Base-by-base conservation (phyloP, 805 yeast genomes). In the Zygosaccharomyces lentus region DNA sequence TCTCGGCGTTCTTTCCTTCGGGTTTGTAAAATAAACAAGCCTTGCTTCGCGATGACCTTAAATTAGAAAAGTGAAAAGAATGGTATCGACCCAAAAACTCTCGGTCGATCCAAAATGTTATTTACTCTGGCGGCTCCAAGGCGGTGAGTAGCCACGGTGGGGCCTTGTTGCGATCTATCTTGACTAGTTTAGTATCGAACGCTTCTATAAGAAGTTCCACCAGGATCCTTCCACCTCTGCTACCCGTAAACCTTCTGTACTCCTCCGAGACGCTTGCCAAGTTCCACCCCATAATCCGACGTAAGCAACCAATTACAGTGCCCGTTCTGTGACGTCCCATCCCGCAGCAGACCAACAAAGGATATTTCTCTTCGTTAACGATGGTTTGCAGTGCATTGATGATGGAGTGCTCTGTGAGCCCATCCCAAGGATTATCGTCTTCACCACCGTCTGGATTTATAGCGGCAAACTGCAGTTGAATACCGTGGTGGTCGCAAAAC, bases 321-420 rank as follows among this genome's bases (percentile, higher is more conserved):
- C 99, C 99, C 0, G 98, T 90, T 53, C 99, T 74, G 65, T 91
- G 99, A 55, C 99, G 73, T 0, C 99, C 99, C 99, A 93, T 93
- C 10, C 97, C 96, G 58, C 98, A 93, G 65, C 98, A 93, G 4
- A 90, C 90, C 41, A 93, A 69, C 50, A 93, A 58, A 0, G 99
- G 98, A 58, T 87, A 87, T 62, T 81, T 80, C n/a, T 78, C 74
- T 51, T 75, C 76, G 56, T 87, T 77, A 36, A 82, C 78, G 15
- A 91, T 84, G 27, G 88, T 74, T 50, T 82, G 84, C 50, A 91
- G 68, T 0, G 96, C 95, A 50, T 80, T 81, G 23, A 79, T 77
- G 43, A 91, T 88, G 17, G 95, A 80, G 34, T 78, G 74, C 59
- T 89, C 96, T 15, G 89, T 86, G 29, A 91, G 72, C 9, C 96